A percentile compares a stretch with the other conserved stretches of the same genome.
Evolutionary conservation across 1,139 yeast genomes (phyloP).

Genomic region (Lodderomyces pseudojiufengensis): DNA sequence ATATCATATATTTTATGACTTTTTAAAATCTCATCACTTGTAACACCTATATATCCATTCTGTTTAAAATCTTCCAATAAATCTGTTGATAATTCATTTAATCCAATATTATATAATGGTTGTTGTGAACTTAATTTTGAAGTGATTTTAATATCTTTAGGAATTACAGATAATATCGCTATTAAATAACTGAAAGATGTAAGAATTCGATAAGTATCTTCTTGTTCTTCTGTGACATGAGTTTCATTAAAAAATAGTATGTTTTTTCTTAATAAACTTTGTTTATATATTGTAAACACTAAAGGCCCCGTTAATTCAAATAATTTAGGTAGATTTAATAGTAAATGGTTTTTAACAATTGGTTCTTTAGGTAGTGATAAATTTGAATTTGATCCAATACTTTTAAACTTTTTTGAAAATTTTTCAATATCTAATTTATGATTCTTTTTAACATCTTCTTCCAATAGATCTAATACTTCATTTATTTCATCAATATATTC

Average conservation of each 20-base stretch:
- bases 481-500: slow-evolving; percentile 51
- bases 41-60: slow-evolving; percentile 55
- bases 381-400: background rate
- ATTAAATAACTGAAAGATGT: slow-evolving; percentile 35
- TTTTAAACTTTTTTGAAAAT: slow-evolving; percentile 12
- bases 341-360: slow-evolving; percentile 42
- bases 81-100: slow-evolving; percentile 45
- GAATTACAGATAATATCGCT: slow-evolving; percentile 36
- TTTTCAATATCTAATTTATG: slow-evolving; percentile 20
- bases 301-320: slow-evolving; percentile 66
- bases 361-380: slow-evolving; percentile 7
- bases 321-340: slow-evolving; percentile 44
- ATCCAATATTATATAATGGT: slow-evolving; percentile 64
- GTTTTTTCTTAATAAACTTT: slow-evolving; percentile 58
- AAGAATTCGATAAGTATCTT: slow-evolving; percentile 1
- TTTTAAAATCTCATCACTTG: slow-evolving; percentile 68
- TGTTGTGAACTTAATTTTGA: slow-evolving; percentile 24
- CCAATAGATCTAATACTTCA: slow-evolving; percentile 35
- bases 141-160: slow-evolving; percentile 21
- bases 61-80: slow-evolving; percentile 13
- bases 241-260: slow-evolving; percentile 54
- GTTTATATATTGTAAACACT: slow-evolving; percentile 67
- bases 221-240: slow-evolving; percentile 12
- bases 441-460: slow-evolving; percentile 6
- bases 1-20: slow-evolving; percentile 55